Base-by-base conservation (phyloP, 1,139 yeast genomes). In the Hyphopichia pseudoburtonii region DNA sequence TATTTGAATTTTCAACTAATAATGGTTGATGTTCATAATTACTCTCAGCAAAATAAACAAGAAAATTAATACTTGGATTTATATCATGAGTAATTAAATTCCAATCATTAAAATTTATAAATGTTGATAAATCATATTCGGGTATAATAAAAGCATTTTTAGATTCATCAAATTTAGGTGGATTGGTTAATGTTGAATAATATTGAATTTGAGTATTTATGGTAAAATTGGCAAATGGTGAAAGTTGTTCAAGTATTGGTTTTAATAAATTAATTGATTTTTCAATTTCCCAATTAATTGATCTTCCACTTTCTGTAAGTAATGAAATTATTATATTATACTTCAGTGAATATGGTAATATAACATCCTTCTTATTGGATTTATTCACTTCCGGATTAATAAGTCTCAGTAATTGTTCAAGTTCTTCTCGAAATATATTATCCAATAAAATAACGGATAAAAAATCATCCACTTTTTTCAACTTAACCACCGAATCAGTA, bases 61-160 rank as follows among this genome's bases (percentile, higher is more conserved):
- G 67, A 50, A 86, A 83, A 57, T 86, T 83, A 44, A 86, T 69
- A 0, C 86, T 78, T 5, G 90, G 90, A 41, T 78, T 71, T 19
- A 71, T 56, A 40, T 74, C 78, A 44, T 73, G 73, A 41, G 73
- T 74, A 43, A 71, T 71, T 45, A 86, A 68, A 40, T 82, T 81
- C 94, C 94, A 86, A 47, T 82, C 89, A 7, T 86, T 87, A 51
- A 75, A 80, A 57, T 86, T 85, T 43, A 86, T 79, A 56, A 86
- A 84, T 4, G 86, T 83, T 1, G 88, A 68, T 35, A 86, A 70
- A 36, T 81, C 80, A 8, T 60, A 47, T 29, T 64, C 65, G 16
- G 60, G 57, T 17, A 80, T 54, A 1, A 69, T 39, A 30, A 64
- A 69, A 5, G 68, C 48, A 17, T 68, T 62, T 19, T 41, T 40